phyloP scores from a whole-genome alignment of 768 basidiomycete genomes.

The Suillus discolor region DNA sequence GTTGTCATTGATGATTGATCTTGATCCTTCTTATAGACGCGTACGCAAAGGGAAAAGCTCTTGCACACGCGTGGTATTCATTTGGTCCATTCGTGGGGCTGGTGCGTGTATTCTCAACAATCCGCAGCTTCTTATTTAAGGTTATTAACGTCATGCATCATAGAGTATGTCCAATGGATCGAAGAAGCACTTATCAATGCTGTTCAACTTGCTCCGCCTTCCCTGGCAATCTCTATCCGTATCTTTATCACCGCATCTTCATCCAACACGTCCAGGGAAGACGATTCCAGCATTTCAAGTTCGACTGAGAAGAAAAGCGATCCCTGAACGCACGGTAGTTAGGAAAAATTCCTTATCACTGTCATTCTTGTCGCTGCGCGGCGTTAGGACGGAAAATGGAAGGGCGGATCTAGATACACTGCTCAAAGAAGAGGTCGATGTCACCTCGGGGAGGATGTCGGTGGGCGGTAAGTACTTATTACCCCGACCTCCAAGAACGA shows the following conservation, averaged over 20 bases:
- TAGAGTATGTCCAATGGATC: constrained; percentile 50
- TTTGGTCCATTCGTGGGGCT: constrained; percentile 53
- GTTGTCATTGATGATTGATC: not conserved
- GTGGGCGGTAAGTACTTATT: constrained; percentile 49
- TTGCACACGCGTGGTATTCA: constrained; percentile 46
- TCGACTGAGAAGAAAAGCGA: constrained; percentile 12
- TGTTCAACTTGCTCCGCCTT: constrained; percentile 29
- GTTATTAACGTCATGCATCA: not conserved
- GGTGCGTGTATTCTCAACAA: constrained; percentile 32
- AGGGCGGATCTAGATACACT: constrained; percentile 45
- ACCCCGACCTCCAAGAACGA: not conserved
- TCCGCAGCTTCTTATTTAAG: constrained; percentile 2
- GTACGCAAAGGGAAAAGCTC: constrained; percentile 20
- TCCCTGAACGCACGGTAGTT: constrained; percentile 5
- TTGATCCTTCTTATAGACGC: constrained; percentile 14
- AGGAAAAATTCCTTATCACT: not conserved
- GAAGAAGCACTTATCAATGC: constrained; percentile 38
- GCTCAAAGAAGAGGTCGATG: constrained; percentile 39
- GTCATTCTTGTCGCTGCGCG: constrained; percentile 22
- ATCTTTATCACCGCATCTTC: constrained; percentile 43
- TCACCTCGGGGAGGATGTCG: constrained; percentile 41
- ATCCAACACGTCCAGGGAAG: constrained; percentile 12
- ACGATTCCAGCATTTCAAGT: constrained; percentile 18
- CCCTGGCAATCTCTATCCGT: constrained; percentile 39
- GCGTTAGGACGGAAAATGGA: constrained; percentile 35